Percentiles rank a stretch among this genome's conserved stretches.
phyloP scores from a whole-genome alignment of 768 basidiomycete species.

The Leucocoprinus birnbaumii region DNA sequence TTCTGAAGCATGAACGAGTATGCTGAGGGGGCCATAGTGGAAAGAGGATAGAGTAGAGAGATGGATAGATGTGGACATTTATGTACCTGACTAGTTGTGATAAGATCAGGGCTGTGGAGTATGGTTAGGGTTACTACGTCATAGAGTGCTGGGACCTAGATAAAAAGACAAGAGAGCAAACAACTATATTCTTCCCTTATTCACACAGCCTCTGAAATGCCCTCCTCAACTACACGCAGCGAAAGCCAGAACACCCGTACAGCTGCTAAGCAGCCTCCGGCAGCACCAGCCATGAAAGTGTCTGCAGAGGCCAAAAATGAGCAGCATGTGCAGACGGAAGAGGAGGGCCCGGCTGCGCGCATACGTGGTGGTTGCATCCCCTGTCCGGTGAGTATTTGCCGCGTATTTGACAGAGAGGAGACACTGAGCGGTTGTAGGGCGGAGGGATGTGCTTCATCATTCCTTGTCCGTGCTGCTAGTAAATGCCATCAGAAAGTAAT shows the following conservation, averaged over 20 bases:
- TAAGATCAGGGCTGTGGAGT: slow-evolving; percentile 12
- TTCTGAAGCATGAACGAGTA: slow-evolving; percentile 61
- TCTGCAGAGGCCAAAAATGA: slow-evolving; percentile 5
- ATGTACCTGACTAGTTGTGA: slow-evolving; percentile 10
- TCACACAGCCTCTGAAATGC: neutral
- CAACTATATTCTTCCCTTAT: too few relatives aligned
- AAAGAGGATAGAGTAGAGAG: slow-evolving; percentile 12
- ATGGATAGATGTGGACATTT: neutral
- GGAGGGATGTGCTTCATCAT: slow-evolving; percentile 34
- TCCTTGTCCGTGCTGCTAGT: slow-evolving; percentile 29
- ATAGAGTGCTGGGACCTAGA: neutral
- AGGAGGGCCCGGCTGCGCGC: slow-evolving; percentile 16
- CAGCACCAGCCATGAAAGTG: slow-evolving; percentile 14
- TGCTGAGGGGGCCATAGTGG: slow-evolving; percentile 41
- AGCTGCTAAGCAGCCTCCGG: slow-evolving; percentile 16
- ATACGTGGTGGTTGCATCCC: slow-evolving; percentile 27
- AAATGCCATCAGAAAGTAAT: neutral
- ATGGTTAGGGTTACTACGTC: slow-evolving; percentile 12
- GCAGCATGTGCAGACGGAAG: slow-evolving; percentile 12
- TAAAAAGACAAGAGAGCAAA: too few relatives aligned
- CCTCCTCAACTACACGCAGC: neutral
- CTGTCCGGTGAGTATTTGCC: slow-evolving; percentile 21
- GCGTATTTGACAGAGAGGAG: neutral
- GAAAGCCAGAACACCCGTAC: neutral
- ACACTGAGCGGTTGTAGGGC: slow-evolving; percentile 17